Base-by-base conservation (phyloP, 345 rosid genomes). In the Linum lewisii region DNA sequence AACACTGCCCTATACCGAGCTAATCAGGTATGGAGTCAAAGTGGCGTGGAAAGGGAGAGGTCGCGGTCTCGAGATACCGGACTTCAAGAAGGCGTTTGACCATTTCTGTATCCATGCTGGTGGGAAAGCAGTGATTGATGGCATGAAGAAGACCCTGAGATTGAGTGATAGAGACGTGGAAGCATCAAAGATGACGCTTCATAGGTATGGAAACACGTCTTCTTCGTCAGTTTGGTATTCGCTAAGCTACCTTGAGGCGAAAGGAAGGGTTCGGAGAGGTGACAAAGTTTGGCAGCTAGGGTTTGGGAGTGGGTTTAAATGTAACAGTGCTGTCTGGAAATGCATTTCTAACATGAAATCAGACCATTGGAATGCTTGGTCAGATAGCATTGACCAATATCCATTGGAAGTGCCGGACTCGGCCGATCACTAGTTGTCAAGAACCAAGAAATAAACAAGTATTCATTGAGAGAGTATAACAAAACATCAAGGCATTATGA, bases 281-380 rank as follows among this genome's bases (percentile, higher is more conserved):
- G 86, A 84, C 13, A 61, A 83, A 54, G 60, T 90, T 53, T 87
- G 97, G 97, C 97, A 90, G 58, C 81, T 87, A 10, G 91, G 87
- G 9, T 85, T 90, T 42, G 96, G 97, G 6, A 87, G 97, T 54
- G 97, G 97, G n/a, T 90, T 90, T 24, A 90, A 90, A 70, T 90
- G 97, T 67, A 87, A 90, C 67, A 85, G 94, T 24, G 95, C 91
- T 0, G 91, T 90, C 8, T 90, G 95, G 97, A 90, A 81, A 70
- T 87, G 95, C 65, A 90, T 83, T 70, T 72, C 79, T 34, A 83
- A 63, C 68, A 83, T 88, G 65, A 81, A 81, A 58, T 49, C 77
- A 7, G 77, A 81, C 1, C 66, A 60, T 6, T 83, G 82, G 45
- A 87, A 89, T 20, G 83, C 89, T 1, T 87, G 95, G 95, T 59